These are phyloP conservation scores for Populus nigra DNA, from an alignment of 345 rosid genomes.

Conservation along the genomic window DNA sequence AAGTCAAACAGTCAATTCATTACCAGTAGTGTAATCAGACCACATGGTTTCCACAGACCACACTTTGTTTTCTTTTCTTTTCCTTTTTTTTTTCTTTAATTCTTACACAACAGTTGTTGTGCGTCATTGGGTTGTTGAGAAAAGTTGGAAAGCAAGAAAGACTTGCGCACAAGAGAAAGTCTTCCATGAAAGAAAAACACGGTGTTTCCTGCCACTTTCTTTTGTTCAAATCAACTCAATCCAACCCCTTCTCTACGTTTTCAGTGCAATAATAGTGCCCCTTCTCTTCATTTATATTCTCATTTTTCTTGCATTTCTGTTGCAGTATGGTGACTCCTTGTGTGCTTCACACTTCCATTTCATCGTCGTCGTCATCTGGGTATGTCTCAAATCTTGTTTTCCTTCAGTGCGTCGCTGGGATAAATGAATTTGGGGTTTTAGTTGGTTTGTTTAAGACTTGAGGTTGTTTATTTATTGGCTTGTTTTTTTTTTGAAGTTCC, in stretches of 20 bases:
- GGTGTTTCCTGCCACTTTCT: conserved; percentile 1
- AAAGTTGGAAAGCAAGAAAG: neutral
- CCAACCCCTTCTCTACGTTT: conserved; percentile 1
- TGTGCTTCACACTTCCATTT: neutral
- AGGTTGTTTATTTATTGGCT: neutral
- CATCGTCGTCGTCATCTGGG: neutral
- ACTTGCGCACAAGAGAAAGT: neutral
- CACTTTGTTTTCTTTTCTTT: neutral
- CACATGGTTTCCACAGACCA: neutral
- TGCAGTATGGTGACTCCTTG: neutral
- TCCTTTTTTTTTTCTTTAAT: no score
- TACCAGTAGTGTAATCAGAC: neutral
- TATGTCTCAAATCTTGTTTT: neutral
- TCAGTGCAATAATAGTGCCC: neutral
- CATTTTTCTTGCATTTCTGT: neutral
- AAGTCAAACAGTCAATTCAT: neutral
- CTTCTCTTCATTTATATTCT: neutral
- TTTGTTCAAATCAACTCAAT: neutral
- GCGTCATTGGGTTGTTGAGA: neutral
- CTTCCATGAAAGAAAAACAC: neutral
- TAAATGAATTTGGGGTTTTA: neutral
- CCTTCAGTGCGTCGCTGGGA: neutral
- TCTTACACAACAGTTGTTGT: no score
- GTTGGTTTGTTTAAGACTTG: neutral
- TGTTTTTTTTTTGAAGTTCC: neutral